Evolutionary conservation across 1,284 basidiomycete species (phyloP).

Genomic region (Marasmius tenuissimus): DNA sequence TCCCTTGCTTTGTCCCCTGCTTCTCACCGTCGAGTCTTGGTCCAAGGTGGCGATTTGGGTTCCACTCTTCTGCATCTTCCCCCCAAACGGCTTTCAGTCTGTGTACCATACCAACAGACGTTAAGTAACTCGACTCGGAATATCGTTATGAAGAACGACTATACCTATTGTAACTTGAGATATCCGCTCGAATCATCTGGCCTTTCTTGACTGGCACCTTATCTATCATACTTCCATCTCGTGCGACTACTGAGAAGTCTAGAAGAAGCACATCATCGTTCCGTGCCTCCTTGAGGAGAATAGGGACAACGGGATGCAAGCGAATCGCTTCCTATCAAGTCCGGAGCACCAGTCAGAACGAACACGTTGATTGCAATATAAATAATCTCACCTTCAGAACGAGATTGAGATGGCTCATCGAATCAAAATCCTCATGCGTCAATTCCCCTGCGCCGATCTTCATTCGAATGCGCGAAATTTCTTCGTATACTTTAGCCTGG

Average conservation of each 20-base stretch:
- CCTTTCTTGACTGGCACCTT: neutral
- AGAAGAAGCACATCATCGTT: neutral
- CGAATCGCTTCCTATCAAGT: neutral
- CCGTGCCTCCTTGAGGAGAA: neutral
- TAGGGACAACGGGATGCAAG: neutral
- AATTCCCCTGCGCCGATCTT: neutral
- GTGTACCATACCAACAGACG: too few species aligned
- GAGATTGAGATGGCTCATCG: conserved; percentile 13
- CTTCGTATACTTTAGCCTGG: conserved; percentile 20
- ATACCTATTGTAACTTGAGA: neutral
- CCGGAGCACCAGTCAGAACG: neutral
- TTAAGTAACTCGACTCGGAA: too few species aligned
- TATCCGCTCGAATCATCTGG: neutral
- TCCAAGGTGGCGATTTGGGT: too few species aligned
- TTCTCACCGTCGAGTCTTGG: too few species aligned
- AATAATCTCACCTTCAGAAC: conserved; percentile 12
- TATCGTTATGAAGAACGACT: too few species aligned
- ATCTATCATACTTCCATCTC: neutral
- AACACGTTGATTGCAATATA: neutral
- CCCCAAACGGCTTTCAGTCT: too few species aligned
- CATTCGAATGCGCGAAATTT: conserved; percentile 11
- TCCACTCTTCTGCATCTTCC: too few species aligned
- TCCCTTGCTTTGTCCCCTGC: too few species aligned
- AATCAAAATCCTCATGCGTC: conserved; percentile 6
- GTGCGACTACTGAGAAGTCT: neutral